Evolutionary conservation across 495 filamentous ascomycete genomes (phyloP).

Genomic region (Aspergillus ostianus): DNA sequence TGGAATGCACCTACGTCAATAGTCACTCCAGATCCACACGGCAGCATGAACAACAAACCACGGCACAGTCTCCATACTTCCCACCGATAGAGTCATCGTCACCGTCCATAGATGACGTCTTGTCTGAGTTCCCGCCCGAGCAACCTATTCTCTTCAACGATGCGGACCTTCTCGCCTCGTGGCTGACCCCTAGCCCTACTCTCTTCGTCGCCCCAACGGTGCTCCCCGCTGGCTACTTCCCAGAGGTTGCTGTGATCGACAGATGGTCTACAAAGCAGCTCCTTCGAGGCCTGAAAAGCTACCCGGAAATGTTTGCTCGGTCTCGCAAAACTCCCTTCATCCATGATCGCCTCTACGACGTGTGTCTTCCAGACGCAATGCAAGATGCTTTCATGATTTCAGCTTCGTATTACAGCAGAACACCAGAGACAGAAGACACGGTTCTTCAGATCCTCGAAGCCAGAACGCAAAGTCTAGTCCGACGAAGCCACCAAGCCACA

Average conservation of each 20-base stretch:
- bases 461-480: background rate
- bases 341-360: slow-evolving; percentile 1
- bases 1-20: slow-evolving; percentile 8
- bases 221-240: background rate
- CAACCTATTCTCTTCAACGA: background rate
- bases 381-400: slow-evolving; percentile 1
- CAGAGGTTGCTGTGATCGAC: background rate
- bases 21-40: background rate
- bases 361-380: background rate
- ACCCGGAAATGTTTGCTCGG: background rate
- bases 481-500: background rate
- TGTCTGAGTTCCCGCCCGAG: background rate
- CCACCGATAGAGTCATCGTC: background rate
- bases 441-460: background rate
- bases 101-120: background rate
- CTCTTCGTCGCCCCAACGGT: background rate
- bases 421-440: background rate
- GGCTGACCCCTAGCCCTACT: background rate
- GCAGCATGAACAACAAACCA: background rate
- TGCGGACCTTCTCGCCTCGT: background rate
- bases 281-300: background rate
- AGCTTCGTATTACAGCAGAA: background rate
- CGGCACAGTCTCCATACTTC: background rate
- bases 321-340: background rate
- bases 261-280: slow-evolving; percentile 2